Evolutionary conservation across 306 rosid genomes (phyloP).

Genomic region (Argentina anserina): DNA sequence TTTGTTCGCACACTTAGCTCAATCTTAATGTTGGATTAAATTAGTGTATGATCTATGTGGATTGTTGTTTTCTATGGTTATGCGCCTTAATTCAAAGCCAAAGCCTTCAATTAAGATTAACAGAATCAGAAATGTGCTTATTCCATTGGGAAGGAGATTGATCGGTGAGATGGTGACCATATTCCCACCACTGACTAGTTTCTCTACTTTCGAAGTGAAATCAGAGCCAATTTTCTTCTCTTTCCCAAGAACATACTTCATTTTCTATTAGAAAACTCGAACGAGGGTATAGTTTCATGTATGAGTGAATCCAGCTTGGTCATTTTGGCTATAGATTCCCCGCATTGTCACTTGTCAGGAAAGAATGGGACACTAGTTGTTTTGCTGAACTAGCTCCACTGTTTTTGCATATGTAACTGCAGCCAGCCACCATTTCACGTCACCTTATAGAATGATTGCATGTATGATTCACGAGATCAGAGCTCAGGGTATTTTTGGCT

Average conservation of each 20-base stretch:
- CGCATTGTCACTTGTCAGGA: not conserved
- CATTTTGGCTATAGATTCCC: not conserved
- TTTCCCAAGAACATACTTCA: not conserved
- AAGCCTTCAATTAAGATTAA: not conserved
- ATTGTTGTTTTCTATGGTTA: not conserved
- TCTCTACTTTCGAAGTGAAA: not conserved
- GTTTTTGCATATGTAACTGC: not conserved
- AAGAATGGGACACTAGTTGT: not conserved
- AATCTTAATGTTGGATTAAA: not conserved
- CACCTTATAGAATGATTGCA: not conserved
- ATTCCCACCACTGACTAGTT: slow-evolving; percentile 7
- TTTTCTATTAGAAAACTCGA: not conserved
- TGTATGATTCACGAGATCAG: not conserved
- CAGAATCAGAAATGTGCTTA: not conserved
- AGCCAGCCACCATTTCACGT: not conserved
- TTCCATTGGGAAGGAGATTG: not conserved
- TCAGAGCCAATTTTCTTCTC: not conserved
- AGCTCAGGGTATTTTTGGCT: not conserved
- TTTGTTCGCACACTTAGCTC: not conserved
- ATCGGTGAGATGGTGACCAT: too few species aligned
- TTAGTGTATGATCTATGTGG: not conserved
- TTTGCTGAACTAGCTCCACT: not conserved
- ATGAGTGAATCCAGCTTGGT: not conserved
- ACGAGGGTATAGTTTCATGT: not conserved
- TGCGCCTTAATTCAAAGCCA: not conserved